Evolutionary conservation across 2,329 filamentous ascomycete species (phyloP).

Genomic region (Fusarium goolgardi): DNA sequence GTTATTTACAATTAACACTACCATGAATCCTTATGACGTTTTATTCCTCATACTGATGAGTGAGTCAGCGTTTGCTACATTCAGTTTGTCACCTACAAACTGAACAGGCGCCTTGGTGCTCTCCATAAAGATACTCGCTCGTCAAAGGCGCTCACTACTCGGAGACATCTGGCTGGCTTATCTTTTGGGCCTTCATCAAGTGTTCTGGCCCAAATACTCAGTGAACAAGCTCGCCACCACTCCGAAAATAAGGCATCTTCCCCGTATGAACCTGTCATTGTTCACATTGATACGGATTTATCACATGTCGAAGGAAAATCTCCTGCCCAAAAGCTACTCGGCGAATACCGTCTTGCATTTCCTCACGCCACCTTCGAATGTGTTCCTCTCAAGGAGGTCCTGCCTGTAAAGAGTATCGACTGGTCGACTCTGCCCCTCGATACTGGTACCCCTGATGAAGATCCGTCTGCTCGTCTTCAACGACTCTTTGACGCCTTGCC

Average conservation of each 20-base stretch:
- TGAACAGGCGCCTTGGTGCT: constrained; percentile 74
- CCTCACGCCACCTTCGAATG: constrained; percentile 72
- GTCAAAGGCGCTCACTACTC: constrained; percentile 50
- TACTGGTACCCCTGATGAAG: constrained; percentile 18
- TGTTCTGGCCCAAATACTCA: constrained; percentile 79
- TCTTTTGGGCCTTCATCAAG: constrained; percentile 87
- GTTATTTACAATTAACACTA: constrained; percentile 2
- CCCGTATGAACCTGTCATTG: constrained; percentile 74
- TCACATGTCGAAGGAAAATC: constrained; percentile 40
- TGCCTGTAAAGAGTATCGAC: constrained; percentile 63
- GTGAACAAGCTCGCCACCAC: constrained; percentile 75
- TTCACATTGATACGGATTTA: constrained; percentile 64
- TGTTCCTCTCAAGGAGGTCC: constrained; percentile 72
- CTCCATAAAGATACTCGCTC: constrained; percentile 62
- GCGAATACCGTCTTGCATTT: constrained; percentile 69
- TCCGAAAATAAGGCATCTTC: constrained; percentile 70
- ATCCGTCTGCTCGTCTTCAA: constrained; percentile 60
- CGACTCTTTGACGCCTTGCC: constrained; percentile 70
- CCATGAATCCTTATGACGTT: background rate
- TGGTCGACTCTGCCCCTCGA: constrained; percentile 60
- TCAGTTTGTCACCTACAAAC: constrained; percentile 81
- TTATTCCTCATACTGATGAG: constrained; percentile 16
- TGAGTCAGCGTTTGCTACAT: constrained; percentile 72
- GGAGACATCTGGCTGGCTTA: constrained; percentile 76
- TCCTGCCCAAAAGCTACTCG: constrained; percentile 59